These are phyloP conservation scores for Magnaporthiopsis poae DNA, from an alignment of 2,329 filamentous ascomycete species.

Conservation along the genomic window DNA sequence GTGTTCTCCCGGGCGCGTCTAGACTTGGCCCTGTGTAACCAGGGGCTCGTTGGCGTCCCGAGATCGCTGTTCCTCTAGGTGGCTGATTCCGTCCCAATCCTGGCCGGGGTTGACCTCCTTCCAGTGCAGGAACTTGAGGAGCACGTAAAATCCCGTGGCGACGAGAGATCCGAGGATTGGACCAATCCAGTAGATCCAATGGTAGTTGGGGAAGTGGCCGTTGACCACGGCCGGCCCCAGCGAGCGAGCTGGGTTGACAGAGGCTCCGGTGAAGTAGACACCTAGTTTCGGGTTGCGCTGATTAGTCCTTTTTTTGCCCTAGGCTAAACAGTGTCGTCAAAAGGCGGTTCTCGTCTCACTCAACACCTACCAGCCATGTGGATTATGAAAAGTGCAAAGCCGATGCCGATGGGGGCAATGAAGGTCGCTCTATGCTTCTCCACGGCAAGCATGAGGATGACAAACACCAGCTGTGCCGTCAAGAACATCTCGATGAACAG, in stretches of 20 bases:
- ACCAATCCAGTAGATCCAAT: slow-evolving; percentile 48
- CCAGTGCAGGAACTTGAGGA: slow-evolving; percentile 43
- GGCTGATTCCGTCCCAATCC: slow-evolving; percentile 21
- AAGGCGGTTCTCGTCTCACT: background rate
- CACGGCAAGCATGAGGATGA: slow-evolving; percentile 59
- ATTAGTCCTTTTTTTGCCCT: background rate
- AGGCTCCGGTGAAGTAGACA: slow-evolving; percentile 11
- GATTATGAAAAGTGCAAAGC: slow-evolving; percentile 57
- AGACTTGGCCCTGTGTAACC: background rate
- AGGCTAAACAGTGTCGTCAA: background rate
- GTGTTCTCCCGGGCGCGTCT: background rate
- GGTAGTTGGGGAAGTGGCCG: slow-evolving; percentile 12
- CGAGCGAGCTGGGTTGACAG: slow-evolving; percentile 9
- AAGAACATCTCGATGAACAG: slow-evolving; percentile 60
- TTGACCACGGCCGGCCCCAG: slow-evolving; percentile 7
- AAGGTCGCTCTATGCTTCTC: slow-evolving; percentile 67
- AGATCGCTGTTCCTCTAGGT: background rate
- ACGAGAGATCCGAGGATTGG: slow-evolving; percentile 40
- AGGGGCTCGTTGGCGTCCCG: slow-evolving; percentile 1
- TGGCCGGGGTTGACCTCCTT: slow-evolving; percentile 40
- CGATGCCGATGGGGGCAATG: slow-evolving; percentile 62
- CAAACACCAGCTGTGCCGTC: slow-evolving; percentile 52
- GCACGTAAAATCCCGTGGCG: slow-evolving; percentile 38
- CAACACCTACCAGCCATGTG: slow-evolving; percentile 27
- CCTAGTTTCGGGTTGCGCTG: background rate